Base-by-base conservation (phyloP, 192 early-diverging fungal species). In the Coemansia reversa region DNA sequence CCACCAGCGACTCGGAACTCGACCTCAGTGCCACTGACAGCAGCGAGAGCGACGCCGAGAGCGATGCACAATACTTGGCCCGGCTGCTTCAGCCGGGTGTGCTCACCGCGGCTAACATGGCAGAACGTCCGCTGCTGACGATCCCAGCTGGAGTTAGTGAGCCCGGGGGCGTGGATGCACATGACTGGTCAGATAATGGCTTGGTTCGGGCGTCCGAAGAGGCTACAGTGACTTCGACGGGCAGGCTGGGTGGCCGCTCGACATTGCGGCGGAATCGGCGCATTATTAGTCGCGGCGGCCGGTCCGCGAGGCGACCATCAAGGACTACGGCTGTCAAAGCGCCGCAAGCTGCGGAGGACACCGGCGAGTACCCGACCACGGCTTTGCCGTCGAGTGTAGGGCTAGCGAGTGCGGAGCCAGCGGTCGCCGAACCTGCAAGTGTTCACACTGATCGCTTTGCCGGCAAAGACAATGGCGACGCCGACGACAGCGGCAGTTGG, bases 261-360 rank as follows among this genome's bases (percentile, higher is more conserved):
- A 71, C 72, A 53, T 59, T 81, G 39, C 68, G 72, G 11, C 61
- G 78, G 35, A 74, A 58, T 60, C 72, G 72, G 22, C 78, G 78
- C 48, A 49, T 81, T 16, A 30, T 75, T 30, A 52, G 61, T 51
- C 67, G 67, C 32, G 55, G 67, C 48, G 55, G 45, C 22, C 57
- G 68, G 39, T 54, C 62, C 14, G 16, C 39, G 9, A 14, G 39
- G 39, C 39, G 39, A 45, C 3, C 39, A 0, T 4, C 39, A 45
- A 45, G 39, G 3, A 14, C 39, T 45, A 12, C 39, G 39, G 12
- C 14, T 45, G 39, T 45, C 39, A 45, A 45, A 14, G 16, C 39
- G 39, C 39, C 39, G 39, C 39, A 45, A 12, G 9, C 12, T 16
- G 7, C 16, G 3, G 39, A 45, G 39, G 39, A 45, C 1, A 45